Evolutionary conservation across 2,329 filamentous ascomycete species (phyloP).

Genomic region (Botrytis byssoidea): DNA sequence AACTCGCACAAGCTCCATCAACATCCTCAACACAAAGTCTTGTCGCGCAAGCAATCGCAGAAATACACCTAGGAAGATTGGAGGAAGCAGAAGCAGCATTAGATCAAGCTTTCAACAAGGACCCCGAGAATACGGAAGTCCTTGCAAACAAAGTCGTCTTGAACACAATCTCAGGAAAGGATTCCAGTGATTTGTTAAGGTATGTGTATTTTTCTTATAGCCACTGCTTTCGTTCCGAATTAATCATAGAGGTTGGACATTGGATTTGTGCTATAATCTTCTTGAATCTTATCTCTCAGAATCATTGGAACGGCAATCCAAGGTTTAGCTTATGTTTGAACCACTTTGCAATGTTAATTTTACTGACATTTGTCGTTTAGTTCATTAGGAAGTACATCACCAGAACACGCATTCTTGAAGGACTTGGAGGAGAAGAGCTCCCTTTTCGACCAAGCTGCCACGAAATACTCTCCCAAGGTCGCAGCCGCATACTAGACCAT

Average conservation of each 20-base stretch:
- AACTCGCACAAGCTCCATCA: constrained; percentile 83
- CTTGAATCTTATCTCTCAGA: not conserved
- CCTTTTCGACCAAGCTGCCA: constrained; percentile 82
- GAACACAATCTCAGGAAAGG: constrained; percentile 73
- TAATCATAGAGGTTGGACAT: not conserved
- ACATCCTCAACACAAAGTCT: constrained; percentile 74
- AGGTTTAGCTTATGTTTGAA: not conserved
- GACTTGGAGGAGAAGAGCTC: constrained; percentile 82
- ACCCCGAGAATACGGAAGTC: constrained; percentile 68
- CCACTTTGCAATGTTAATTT: constrained; percentile 17
- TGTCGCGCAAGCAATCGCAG: constrained; percentile 84
- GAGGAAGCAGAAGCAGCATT: constrained; percentile 88
- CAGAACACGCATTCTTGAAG: constrained; percentile 66
- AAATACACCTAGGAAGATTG: constrained; percentile 83
- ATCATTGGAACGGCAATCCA: not conserved
- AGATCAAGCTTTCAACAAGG: constrained; percentile 73
- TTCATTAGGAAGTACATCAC: constrained; percentile 56
- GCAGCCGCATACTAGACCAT: constrained; percentile 28
- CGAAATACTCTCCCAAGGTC: constrained; percentile 85
- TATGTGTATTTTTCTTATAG: constrained; percentile 45
- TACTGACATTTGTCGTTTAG: constrained; percentile 40
- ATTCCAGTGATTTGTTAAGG: constrained; percentile 60
- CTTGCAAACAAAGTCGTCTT: constrained; percentile 83
- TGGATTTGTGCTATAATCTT: not conserved
- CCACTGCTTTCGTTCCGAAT: not conserved